Conservation (phyloP, 768 basidiomycete genomes). For the Mycena polygramma region DNA sequence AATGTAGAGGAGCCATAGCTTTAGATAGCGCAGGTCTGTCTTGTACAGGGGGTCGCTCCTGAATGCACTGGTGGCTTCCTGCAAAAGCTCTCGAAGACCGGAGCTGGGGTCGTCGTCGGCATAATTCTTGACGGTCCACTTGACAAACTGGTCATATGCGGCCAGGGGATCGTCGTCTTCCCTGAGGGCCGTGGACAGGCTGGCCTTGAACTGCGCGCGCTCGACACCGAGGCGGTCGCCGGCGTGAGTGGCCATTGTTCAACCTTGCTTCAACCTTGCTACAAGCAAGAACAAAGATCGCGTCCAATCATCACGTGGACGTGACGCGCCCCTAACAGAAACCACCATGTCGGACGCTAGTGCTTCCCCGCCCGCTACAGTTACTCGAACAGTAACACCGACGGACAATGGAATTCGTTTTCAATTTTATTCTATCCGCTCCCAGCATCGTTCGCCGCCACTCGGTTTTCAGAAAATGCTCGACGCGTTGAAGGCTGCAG, state of each 20-base stretch:
- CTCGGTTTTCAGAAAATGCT: constrained; percentile 16
- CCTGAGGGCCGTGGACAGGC: constrained; percentile 65
- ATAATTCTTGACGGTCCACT: constrained; percentile 90
- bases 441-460: constrained; percentile 3
- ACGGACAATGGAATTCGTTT: constrained; percentile 14
- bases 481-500: constrained; percentile 18
- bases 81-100: constrained; percentile 84
- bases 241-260: constrained; percentile 32
- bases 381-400: constrained; percentile 1
- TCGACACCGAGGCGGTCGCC: constrained; percentile 32
- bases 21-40: constrained; percentile 90
- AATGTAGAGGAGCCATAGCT: constrained; percentile 92
- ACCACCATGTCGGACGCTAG: neutral
- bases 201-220: constrained; percentile 46
- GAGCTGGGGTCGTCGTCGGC: constrained; percentile 75
- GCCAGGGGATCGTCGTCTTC: constrained; percentile 92
- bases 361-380: neutral
- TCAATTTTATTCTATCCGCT: constrained; percentile 13
- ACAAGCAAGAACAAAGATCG: constrained; percentile 20
- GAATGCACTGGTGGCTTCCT: constrained; percentile 87
- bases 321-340: neutral
- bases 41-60: constrained; percentile 87
- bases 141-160: constrained; percentile 87
- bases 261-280: constrained; percentile 1
- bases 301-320: constrained; percentile 22